Base-by-base conservation (phyloP, 1,284 basidiomycete species). In the Malassezia sp. region DNA sequence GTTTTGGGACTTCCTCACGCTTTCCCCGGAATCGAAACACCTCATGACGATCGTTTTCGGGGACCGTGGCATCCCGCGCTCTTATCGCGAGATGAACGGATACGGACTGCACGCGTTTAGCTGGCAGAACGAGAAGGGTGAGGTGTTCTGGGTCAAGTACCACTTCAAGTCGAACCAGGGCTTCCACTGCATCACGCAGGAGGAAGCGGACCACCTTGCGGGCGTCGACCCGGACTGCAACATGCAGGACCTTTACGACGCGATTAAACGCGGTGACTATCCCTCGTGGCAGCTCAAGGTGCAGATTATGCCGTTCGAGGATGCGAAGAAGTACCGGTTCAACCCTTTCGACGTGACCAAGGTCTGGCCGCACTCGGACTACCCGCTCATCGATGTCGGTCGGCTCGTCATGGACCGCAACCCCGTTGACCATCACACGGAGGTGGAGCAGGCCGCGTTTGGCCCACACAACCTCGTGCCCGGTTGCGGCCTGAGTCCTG, bases 71-170 rank as follows among this genome's bases (percentile, higher is more conserved):
- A 89, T 84, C 43, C 87, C 89, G 15, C 78, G 84, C 57, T 84
- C 84, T 22, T 86, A 76, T 17, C 38, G 45, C 17, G 39, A 42
- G 36, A 43, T 52, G 44, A 22, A 52, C 15, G 44, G 86, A 17
- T 93, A 88, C 76, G 84, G 82, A 35, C 87, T 89, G 5, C 87
- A 93, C 76, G 84, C 87, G n/a, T 81, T 79, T 77, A 90, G 91
- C 75, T 79, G 85, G 71, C 77, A 84, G 70, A 87, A 88, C 72
- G 77, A 77, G 17, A 77, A 85, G 44, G 86, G 85, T 47, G 76
- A 80, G 24, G 89, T 83, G 75, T 77, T 53, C 40, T 93, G 90
- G 71, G 79, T 45, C 29, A 83, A 90, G 72, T 76, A 89, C 61
- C 88, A 91, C 73, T 49, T 83, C 60, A 78, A 77, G 36, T 79